A percentile compares a stretch with the other conserved stretches of the same genome.
Evolutionary conservation across 192 early-diverging fungal genomes (phyloP).

Genomic region (Backusella westeae): DNA sequence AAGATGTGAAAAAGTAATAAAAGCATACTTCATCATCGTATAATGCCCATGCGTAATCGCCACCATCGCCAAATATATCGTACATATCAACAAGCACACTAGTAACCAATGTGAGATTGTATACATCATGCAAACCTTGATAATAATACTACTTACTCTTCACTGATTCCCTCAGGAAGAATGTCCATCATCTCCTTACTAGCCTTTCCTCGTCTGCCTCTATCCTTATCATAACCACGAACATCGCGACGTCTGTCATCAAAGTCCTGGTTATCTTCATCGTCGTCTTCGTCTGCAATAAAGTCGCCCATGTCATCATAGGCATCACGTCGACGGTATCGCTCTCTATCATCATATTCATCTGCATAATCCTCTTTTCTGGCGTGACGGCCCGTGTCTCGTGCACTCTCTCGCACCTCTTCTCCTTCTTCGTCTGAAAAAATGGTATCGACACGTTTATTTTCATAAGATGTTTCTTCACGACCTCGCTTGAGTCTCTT

Average conservation of each 20-base stretch:
- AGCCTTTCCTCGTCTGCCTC: conserved; percentile 22
- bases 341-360: conserved; percentile 31
- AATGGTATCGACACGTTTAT: conserved; percentile 49
- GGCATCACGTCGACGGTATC: conserved; percentile 32
- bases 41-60: conserved; percentile 79
- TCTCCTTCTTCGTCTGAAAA: conserved; percentile 71
- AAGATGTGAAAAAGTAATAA: no score
- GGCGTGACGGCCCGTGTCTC: conserved; percentile 46
- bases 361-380: conserved; percentile 41
- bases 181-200: conserved; percentile 26
- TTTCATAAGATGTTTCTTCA: conserved; percentile 42
- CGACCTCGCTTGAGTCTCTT: conserved; percentile 78
- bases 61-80: conserved; percentile 91
- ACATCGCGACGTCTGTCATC: conserved; percentile 33
- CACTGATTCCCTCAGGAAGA: conserved; percentile 25
- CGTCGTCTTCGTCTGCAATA: conserved; percentile 56
- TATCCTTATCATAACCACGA: conserved; percentile 28
- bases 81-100: conserved; percentile 75
- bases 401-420: conserved; percentile 48
- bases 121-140: background rate
- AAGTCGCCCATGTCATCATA: conserved; percentile 51
- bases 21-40: conserved; percentile 44
- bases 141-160: conserved; percentile 12
- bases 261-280: conserved; percentile 34
- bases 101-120: conserved; percentile 7